phyloP scores from a whole-genome alignment of 345 rosid species.

The Stellera chamaejasme region DNA sequence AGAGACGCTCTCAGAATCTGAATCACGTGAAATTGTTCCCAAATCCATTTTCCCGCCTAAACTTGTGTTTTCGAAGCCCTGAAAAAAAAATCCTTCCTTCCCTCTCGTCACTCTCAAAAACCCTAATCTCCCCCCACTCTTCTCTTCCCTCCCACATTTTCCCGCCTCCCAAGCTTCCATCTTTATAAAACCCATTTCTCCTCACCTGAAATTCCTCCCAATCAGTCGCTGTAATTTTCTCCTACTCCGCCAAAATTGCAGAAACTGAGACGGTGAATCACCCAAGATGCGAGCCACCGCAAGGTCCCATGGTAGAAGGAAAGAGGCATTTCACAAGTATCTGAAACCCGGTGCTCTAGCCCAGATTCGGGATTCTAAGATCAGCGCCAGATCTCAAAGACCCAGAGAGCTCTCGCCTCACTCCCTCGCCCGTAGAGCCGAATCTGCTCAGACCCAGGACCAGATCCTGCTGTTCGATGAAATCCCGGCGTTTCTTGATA shows the following conservation, averaged over 20 bases:
- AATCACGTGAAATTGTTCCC: constrained; percentile 7
- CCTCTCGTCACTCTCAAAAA: constrained; percentile 4
- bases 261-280: background rate
- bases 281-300: constrained; percentile 25
- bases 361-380: constrained; percentile 42
- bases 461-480: constrained; percentile 24
- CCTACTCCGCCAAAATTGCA: background rate
- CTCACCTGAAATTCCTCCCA: constrained; percentile 3
- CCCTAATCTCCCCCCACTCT: constrained; percentile 12
- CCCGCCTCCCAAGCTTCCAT: constrained; percentile 36
- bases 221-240: background rate
- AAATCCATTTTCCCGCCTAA: background rate
- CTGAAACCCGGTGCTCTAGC: constrained; percentile 59
- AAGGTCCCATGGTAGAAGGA: constrained; percentile 25
- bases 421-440: constrained; percentile 6
- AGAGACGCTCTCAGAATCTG: no score
- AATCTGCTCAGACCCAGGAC: constrained; percentile 11
- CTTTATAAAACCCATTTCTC: constrained; percentile 9
- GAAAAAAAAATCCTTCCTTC: background rate
- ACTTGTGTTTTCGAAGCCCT: background rate
- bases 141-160: constrained; percentile 27
- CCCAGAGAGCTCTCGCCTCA: constrained; percentile 13
- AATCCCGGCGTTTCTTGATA: constrained; percentile 29
- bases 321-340: constrained; percentile 34
- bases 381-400: constrained; percentile 37